These are phyloP conservation scores for Synchytrium microbalum DNA, from an alignment of 371 early-diverging fungal genomes.

Conservation along the genomic window DNA sequence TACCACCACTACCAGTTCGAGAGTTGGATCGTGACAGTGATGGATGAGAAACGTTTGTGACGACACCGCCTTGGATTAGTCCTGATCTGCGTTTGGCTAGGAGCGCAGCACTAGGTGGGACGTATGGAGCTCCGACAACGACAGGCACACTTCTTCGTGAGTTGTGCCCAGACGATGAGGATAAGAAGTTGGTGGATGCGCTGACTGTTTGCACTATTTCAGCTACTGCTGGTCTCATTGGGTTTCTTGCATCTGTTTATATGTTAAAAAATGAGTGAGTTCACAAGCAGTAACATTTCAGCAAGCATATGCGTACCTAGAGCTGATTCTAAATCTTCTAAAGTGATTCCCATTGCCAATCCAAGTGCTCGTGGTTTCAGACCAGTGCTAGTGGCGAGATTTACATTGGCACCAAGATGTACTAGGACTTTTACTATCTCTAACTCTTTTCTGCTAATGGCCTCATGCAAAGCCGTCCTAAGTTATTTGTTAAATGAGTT, in stretches of 20 bases:
- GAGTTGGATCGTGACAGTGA: neutral
- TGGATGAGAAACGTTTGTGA: neutral
- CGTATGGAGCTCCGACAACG: neutral
- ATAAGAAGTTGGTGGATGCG: neutral
- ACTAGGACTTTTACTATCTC: neutral
- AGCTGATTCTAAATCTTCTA: neutral
- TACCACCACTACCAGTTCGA: too few relatives aligned
- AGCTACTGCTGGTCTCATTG: neutral
- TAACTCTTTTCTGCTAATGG: constrained; percentile 8
- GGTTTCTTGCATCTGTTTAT: neutral
- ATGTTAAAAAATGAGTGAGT: neutral
- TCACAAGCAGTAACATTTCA: neutral
- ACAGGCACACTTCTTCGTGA: neutral
- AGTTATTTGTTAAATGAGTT: neutral
- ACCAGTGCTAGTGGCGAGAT: neutral
- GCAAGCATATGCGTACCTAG: neutral
- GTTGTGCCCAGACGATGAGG: neutral
- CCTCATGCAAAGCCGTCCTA: constrained; percentile 37
- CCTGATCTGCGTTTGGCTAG: neutral
- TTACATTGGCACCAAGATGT: neutral
- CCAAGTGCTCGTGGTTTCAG: neutral
- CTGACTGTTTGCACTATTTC: neutral
- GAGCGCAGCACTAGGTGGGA: neutral
- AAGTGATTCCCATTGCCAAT: neutral
- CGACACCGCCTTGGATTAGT: neutral